These are phyloP conservation scores for Hyaloperonospora arabidopsidis DNA, from an alignment of 352 stramenopile genomes.

Conservation along the genomic window DNA sequence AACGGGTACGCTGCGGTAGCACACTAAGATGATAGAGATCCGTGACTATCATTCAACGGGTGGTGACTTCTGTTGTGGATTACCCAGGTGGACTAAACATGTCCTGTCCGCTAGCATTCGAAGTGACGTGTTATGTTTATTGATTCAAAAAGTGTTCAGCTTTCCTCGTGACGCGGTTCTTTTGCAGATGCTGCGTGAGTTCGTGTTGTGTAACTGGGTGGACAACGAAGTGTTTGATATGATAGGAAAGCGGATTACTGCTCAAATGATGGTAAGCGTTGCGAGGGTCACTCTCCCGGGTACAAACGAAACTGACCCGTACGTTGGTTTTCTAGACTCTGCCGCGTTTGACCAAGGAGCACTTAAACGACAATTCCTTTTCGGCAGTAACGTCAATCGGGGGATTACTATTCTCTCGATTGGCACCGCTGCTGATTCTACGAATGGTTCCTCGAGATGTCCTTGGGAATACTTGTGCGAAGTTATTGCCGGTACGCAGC, in stretches of 20 bases:
- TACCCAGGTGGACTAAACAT: constrained; percentile 28
- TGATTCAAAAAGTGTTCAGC: constrained; percentile 39
- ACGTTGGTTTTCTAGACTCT: constrained; percentile 21
- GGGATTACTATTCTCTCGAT: constrained; percentile 46
- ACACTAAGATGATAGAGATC: background rate
- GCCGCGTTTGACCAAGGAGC: constrained; percentile 34
- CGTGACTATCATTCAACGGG: background rate
- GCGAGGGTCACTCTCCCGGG: background rate
- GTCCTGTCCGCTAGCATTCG: constrained; percentile 11
- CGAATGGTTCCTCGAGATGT: constrained; percentile 38
- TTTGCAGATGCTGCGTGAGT: constrained; percentile 38
- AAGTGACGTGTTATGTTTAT: constrained; percentile 16
- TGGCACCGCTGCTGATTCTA: constrained; percentile 56
- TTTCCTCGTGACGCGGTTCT: constrained; percentile 36
- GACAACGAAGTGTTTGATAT: constrained; percentile 14
- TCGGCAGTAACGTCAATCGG: constrained; percentile 30
- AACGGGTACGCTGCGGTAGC: constrained; percentile 23
- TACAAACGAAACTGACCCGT: constrained; percentile 5
- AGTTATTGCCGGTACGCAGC: constrained; percentile 22
- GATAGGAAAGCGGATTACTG: constrained; percentile 19
- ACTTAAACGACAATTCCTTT: constrained; percentile 40
- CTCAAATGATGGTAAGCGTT: constrained; percentile 34
- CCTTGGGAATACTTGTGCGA: constrained; percentile 10
- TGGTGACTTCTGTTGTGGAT: background rate
- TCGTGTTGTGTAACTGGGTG: constrained; percentile 33